These are phyloP conservation scores for Solanum lignicaule DNA, from an alignment of 257 asterid genomes.

Conservation along the genomic window DNA sequence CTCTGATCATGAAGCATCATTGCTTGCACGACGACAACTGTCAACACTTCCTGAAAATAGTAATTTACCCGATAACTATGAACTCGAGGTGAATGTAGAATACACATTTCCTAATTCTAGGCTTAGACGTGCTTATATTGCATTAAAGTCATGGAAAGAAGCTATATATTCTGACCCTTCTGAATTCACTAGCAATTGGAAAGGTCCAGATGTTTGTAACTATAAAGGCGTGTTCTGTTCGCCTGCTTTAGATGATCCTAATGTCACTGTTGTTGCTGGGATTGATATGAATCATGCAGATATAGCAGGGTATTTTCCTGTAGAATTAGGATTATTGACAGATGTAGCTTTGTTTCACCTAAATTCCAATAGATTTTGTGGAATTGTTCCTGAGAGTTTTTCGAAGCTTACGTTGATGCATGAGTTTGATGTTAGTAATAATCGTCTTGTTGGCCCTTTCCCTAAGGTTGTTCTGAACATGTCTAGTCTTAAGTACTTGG, in stretches of 20 bases:
- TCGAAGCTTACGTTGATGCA: slow-evolving; percentile 4
- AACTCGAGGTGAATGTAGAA: not conserved
- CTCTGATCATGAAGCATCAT: slow-evolving; percentile 5
- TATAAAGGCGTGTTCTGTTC: slow-evolving; percentile 26
- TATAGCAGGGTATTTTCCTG: slow-evolving; percentile 30
- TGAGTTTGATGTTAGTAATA: slow-evolving; percentile 28
- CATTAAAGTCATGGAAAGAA: slow-evolving; percentile 22
- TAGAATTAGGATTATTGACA: slow-evolving; percentile 23
- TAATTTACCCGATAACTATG: not conserved
- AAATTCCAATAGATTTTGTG: slow-evolving; percentile 29
- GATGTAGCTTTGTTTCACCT: slow-evolving; percentile 22
- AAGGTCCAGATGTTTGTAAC: slow-evolving; percentile 28
- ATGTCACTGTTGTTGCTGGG: slow-evolving; percentile 18
- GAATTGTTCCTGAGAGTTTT: slow-evolving; percentile 23
- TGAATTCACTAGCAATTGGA: slow-evolving; percentile 22
- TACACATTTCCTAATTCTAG: slow-evolving; percentile 3
- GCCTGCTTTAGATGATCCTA: slow-evolving; percentile 9
- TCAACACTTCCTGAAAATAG: slow-evolving; percentile 10
- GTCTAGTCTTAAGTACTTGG: slow-evolving; percentile 18
- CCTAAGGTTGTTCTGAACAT: slow-evolving; percentile 11
- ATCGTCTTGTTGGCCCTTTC: slow-evolving; percentile 20
- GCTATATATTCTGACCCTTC: slow-evolving; percentile 23
- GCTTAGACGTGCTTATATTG: slow-evolving; percentile 23
- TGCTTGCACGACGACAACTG: slow-evolving; percentile 11
- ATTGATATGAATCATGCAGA: slow-evolving; percentile 24